Evolutionary conservation across 805 yeast genomes (phyloP).

Genomic region (Barnettozyma pratensis): DNA sequence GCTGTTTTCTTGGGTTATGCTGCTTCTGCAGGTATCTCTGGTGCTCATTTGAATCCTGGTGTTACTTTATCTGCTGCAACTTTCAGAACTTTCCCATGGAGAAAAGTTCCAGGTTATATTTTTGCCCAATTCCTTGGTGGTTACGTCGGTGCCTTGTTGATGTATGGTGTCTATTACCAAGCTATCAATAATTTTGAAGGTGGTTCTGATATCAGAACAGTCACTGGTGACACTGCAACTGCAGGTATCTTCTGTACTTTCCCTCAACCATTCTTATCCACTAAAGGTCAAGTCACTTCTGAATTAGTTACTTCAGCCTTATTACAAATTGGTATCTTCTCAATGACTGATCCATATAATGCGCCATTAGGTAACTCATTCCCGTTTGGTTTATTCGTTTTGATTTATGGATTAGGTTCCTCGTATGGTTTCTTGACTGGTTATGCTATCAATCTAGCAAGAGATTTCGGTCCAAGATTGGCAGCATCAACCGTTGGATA

Average conservation of each 20-base stretch:
- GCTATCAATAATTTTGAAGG: slow-evolving; percentile 36
- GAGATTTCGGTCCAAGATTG: slow-evolving; percentile 51
- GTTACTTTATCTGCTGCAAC: slow-evolving; percentile 42
- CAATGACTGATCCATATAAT: slow-evolving; percentile 48
- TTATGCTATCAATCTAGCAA: slow-evolving; percentile 48
- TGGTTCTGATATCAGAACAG: slow-evolving; percentile 21
- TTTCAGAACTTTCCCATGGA: slow-evolving; percentile 48
- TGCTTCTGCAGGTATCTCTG: slow-evolving; percentile 50
- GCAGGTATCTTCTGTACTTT: slow-evolving; percentile 45
- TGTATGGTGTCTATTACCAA: slow-evolving; percentile 40
- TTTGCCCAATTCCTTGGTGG: slow-evolving; percentile 46
- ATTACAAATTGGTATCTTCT: slow-evolving; percentile 41
- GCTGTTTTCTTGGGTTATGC: slow-evolving; percentile 49
- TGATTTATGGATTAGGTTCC: slow-evolving; percentile 42
- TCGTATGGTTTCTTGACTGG: slow-evolving; percentile 49
- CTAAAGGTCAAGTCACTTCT: slow-evolving; percentile 41
- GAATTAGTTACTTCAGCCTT: slow-evolving; percentile 42
- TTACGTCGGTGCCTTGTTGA: slow-evolving; percentile 39
- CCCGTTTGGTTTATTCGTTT: slow-evolving; percentile 42
- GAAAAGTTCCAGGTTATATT: slow-evolving; percentile 40
- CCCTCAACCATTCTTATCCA: slow-evolving; percentile 35
- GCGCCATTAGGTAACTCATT: slow-evolving; percentile 40
- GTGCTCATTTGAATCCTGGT: slow-evolving; percentile 55
- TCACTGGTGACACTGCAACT: slow-evolving; percentile 27
- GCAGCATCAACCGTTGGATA: slow-evolving; percentile 45